These are phyloP conservation scores for Lagenaria siceraria DNA, from an alignment of 306 rosid genomes.

Conservation along the genomic window DNA sequence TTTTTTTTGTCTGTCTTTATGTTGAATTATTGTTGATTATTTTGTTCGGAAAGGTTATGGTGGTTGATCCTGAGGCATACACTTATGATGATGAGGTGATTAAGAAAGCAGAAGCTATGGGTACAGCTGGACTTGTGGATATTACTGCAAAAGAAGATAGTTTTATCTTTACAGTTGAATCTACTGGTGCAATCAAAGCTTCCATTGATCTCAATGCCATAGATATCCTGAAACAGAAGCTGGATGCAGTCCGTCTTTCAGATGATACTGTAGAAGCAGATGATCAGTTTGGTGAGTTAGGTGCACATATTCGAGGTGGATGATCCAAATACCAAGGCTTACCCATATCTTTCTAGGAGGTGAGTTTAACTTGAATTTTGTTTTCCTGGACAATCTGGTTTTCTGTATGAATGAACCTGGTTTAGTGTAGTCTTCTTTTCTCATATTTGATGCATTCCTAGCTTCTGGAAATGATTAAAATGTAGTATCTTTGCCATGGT, in stretches of 20 bases:
- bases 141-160: conserved; percentile 76
- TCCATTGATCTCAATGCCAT: conserved; percentile 78
- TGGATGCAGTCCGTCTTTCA: conserved; percentile 87
- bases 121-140: conserved; percentile 85
- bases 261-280: conserved; percentile 90
- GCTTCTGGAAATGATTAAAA: not conserved
- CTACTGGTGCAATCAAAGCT: conserved; percentile 86
- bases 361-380: conserved; percentile 1
- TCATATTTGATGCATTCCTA: not conserved
- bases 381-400: not conserved
- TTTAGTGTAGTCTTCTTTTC: not conserved
- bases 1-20: not conserved
- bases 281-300: conserved; percentile 93
- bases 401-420: not conserved
- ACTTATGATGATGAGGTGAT: conserved; percentile 87
- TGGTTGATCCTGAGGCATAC: conserved; percentile 76
- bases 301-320: conserved; percentile 97
- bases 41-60: conserved; percentile 32
- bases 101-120: conserved; percentile 95
- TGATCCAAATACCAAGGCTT: conserved; percentile 22
- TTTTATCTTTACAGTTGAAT: conserved; percentile 84
- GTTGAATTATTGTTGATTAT: not conserved
- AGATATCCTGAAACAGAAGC: conserved; percentile 80
- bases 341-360: not conserved
- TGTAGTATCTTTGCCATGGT: not conserved